Base-by-base conservation (phyloP, 192 early-diverging fungal species). In the Entomortierella beljakovae region DNA sequence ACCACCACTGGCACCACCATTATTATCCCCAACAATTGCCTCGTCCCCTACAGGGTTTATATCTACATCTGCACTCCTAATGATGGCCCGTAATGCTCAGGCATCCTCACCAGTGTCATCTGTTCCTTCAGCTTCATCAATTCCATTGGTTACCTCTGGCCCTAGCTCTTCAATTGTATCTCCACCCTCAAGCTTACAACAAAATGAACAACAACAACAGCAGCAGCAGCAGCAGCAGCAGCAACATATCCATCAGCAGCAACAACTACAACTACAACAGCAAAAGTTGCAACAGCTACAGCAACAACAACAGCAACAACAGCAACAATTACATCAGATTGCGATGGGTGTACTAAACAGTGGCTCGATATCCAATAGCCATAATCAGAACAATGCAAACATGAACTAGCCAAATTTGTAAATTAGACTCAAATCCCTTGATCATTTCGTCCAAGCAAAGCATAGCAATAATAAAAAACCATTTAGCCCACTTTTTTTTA, bases 1-100 rank as follows among this genome's bases (percentile, higher is more conserved):
- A 1, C 59, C 75, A 8, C 49, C 68, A 0, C 29, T 70, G 37
- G 68, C 67, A 0, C 75, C 61, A 1, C 65, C 73, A 22, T 33
- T 79, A n/a, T 23, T 70, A n/a, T 79, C 75, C 0, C 75, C 75
- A 0, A 64, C 75, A 33, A 61, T 64, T 13, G 65, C 60, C 11
- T 52, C 50, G 6, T 70, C 75, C 6, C 66, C 74, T 0, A 63
- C 59, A 22, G 75, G 68, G 4, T 79, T 79, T 53, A 70, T 79
- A 6, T 57, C 75, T 20, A 79, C 75, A 0, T 70, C 75, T 15
- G 57, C 67, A 0, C 28, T 79, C 56, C 57, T 79, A 3, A 64
- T 64, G 61, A 70, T 70, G 75, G 75, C 75, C 16, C 23, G 59
- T 10, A 64, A 64, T 34, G 66, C 66, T 18, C 68, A 70, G 18